Percentiles rank a stretch among this genome's conserved stretches.
phyloP scores from a whole-genome alignment of 768 basidiomycete genomes.

The Fibroporia radiculosa region DNA sequence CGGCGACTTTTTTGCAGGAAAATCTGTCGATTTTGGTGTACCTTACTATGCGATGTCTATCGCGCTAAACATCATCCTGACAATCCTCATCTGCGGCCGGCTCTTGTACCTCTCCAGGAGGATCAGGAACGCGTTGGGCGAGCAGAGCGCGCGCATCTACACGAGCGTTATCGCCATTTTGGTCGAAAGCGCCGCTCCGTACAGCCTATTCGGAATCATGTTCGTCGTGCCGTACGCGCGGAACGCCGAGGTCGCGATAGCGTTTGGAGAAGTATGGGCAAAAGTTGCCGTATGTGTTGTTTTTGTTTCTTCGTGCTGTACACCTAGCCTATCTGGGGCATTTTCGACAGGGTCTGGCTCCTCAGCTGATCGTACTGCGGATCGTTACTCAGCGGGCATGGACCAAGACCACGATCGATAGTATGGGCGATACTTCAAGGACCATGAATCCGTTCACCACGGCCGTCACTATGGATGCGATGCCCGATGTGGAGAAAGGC shows the following conservation, averaged over 20 bases:
- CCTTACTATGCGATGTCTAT: slow-evolving; percentile 13
- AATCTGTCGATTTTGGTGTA: slow-evolving; percentile 8
- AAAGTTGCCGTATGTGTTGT: slow-evolving; percentile 14
- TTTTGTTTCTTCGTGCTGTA: background rate
- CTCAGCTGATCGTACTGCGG: slow-evolving; percentile 14
- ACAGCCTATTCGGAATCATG: slow-evolving; percentile 13
- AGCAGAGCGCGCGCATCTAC: slow-evolving; percentile 7
- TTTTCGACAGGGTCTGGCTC: slow-evolving; percentile 13
- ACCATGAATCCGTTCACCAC: too few relatives aligned
- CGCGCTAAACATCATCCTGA: slow-evolving; percentile 12
- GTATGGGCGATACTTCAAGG: too few relatives aligned
- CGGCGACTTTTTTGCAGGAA: slow-evolving; percentile 13
- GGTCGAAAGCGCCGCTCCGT: slow-evolving; percentile 17
- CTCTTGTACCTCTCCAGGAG: slow-evolving; percentile 10
- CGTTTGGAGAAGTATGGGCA: slow-evolving; percentile 14
- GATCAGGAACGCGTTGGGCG: background rate
- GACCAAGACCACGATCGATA: slow-evolving; percentile 3
- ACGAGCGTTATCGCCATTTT: slow-evolving; percentile 11
- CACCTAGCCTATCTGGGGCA: background rate
- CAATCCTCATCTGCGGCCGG: slow-evolving; percentile 14
- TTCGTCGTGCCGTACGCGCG: slow-evolving; percentile 16
- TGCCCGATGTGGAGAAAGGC: too few relatives aligned
- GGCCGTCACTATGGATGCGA: too few relatives aligned
- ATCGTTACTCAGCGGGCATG: slow-evolving; percentile 12
- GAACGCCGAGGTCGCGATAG: slow-evolving; percentile 9